These are phyloP conservation scores for Cucumis hystrix DNA, from an alignment of 306 rosid species.

Conservation along the genomic window DNA sequence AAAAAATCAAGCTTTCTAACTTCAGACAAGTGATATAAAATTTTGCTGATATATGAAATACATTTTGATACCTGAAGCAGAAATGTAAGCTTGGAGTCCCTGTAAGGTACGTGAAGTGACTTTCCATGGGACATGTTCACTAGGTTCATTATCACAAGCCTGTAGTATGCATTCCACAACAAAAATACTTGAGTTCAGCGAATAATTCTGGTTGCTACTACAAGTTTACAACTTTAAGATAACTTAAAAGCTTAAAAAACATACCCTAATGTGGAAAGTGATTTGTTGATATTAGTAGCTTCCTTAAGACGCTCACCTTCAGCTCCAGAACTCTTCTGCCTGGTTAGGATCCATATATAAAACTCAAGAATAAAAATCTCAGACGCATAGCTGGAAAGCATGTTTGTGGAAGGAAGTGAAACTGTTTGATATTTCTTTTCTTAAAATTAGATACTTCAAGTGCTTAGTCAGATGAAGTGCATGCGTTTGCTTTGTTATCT, in stretches of 20 bases:
- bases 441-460: not conserved
- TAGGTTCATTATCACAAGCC: conserved; percentile 96
- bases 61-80: conserved; percentile 67
- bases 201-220: not conserved
- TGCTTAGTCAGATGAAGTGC: not conserved
- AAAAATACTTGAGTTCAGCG: not conserved
- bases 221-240: not conserved
- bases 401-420: not conserved
- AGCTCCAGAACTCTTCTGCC: conserved; percentile 99
- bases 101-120: conserved; percentile 91
- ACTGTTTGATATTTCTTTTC: not conserved
- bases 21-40: not conserved
- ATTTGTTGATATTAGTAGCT: conserved; percentile 95
- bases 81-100: conserved; percentile 94
- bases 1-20: not conserved
- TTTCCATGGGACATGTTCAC: conserved; percentile 77
- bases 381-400: not conserved
- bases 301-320: conserved; percentile 99
- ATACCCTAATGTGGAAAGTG: conserved; percentile 95
- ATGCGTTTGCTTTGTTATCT: not conserved
- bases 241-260: conserved; percentile 11
- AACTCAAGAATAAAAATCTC: not conserved
- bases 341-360: conserved; percentile 17
- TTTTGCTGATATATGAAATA: not conserved
- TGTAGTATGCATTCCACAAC: conserved; percentile 20